Percentiles rank a stretch among this genome's conserved stretches.
Conservation (phyloP, 768 basidiomycete genomes). For the Calocybe indica region DNA sequence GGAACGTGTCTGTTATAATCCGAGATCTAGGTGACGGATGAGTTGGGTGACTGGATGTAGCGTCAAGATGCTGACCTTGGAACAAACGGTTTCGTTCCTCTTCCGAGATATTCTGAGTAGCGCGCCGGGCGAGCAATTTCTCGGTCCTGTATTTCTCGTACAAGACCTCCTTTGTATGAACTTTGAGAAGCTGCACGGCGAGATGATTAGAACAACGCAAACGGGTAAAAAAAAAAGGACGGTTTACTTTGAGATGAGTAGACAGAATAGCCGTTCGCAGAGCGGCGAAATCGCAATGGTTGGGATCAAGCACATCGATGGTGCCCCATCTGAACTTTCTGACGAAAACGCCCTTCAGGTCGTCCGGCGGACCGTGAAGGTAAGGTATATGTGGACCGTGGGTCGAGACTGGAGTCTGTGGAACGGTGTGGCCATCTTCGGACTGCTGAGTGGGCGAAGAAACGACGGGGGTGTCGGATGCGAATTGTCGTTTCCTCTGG, state of each 20-base stretch:
- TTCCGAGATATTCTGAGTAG: constrained; percentile 72
- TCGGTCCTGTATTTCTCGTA: constrained; percentile 94
- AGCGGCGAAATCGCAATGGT: constrained; percentile 84
- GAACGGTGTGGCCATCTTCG: constrained; percentile 33
- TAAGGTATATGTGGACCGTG: constrained; percentile 32
- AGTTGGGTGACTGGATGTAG: not conserved
- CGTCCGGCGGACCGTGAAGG: constrained; percentile 53
- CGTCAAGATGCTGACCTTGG: constrained; percentile 44
- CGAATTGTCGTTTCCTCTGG: constrained; percentile 31
- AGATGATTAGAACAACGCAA: not conserved
- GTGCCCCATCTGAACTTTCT: constrained; percentile 86
- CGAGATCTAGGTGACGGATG: too few species aligned
- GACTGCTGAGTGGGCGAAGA: constrained; percentile 28
- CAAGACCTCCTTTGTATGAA: constrained; percentile 79
- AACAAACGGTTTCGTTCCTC: constrained; percentile 68
- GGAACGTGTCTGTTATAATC: too few species aligned
- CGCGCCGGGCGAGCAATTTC: constrained; percentile 82
- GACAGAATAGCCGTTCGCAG: constrained; percentile 80
- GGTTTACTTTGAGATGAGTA: constrained; percentile 75
- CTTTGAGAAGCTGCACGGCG: constrained; percentile 61
- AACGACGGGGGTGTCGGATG: constrained; percentile 22
- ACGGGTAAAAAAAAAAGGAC: not conserved
- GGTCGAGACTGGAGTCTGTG: constrained; percentile 30
- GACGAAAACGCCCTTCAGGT: constrained; percentile 69
- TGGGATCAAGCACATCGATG: constrained; percentile 79